Evolutionary conservation across 2,329 filamentous ascomycete species (phyloP), one percentile per base, ranked within the genome.

Genomic region (Ploettnerulaceae sp.): DNA sequence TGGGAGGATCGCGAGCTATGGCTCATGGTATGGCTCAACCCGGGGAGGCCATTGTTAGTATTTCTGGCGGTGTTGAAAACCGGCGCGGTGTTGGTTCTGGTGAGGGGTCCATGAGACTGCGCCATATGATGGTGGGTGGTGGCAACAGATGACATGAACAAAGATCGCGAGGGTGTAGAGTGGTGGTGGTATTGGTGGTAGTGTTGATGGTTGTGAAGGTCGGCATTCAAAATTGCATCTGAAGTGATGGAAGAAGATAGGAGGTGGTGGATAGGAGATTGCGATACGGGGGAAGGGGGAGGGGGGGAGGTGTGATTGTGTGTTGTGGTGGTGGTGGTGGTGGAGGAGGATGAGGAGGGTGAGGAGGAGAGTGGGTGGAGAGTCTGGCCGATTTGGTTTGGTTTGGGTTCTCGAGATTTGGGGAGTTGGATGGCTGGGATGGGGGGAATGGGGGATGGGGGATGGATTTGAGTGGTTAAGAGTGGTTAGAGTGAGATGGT

Each of bases 1-100:
- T 82, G 78, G 66, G 79, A 83, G 51, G 72, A 71, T 62, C 79
- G 72, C 53, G 74, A 61, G 29, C 52, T 58, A 45, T 63, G 58
- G 57, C 60, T 63, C 59, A 64, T 63, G 8, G 60, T 62, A 28
- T 61, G 57, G 33, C 52, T 53, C 39, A 62, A 45, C 17, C 57
- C 57, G 45, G 54, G 29, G 35, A 55, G 36, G 18, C 47, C 47
- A 48, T 49, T 53, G 46, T 46, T 40, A 45, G 50, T 43, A 44
- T 39, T 53, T 48, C 54, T 54, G 21, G 33, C 32, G 18, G 54
- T 48, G 15, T 46, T 48, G 52, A 57, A 61, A 41, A 60, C 53
- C 45, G 60, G 60, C 51, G 59, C 59, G 25, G 61, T 64, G 39
- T 61, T 58, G 37, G 58, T 62, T 48, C 61, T 59, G 35, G 56